Percentiles rank a stretch among this genome's conserved stretches.
Conservation (phyloP, 2,329 filamentous ascomycete species). For the Helicocarpus griseus region DNA sequence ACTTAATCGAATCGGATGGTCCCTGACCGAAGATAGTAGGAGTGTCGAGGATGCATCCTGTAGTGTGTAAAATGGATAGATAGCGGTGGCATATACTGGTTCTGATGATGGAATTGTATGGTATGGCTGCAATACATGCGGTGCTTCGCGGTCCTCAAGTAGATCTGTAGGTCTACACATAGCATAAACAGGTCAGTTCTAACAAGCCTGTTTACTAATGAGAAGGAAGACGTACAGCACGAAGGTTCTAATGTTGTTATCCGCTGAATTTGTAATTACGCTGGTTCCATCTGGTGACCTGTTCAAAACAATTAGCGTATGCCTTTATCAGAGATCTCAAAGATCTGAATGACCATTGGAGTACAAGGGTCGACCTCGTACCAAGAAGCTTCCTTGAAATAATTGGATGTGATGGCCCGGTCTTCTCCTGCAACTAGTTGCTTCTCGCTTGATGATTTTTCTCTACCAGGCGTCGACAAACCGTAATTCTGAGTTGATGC, state of each 20-base stretch:
- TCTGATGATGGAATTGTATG: conserved; percentile 37
- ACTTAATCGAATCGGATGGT: conserved; percentile 47
- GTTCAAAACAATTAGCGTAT: background rate
- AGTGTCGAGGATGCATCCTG: conserved; percentile 40
- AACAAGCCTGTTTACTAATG: background rate
- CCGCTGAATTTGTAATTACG: conserved; percentile 44
- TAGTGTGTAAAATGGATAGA: conserved; percentile 47
- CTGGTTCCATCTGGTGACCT: conserved; percentile 49
- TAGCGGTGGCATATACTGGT: conserved; percentile 44
- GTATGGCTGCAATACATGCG: conserved; percentile 36
- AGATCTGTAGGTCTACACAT: conserved; percentile 37
- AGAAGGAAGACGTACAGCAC: conserved; percentile 36
- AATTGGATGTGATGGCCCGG: conserved; percentile 18
- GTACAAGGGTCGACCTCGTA: conserved; percentile 14
- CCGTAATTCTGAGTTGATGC: conserved; percentile 6
- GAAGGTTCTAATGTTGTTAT: conserved; percentile 44
- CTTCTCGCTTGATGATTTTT: background rate
- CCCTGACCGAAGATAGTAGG: conserved; percentile 42
- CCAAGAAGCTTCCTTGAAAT: conserved; percentile 40
- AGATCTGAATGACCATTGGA: background rate
- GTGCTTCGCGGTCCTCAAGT: conserved; percentile 28
- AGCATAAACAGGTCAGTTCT: background rate
- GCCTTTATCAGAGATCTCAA: background rate
- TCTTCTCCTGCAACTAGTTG: background rate
- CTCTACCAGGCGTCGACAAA: background rate